phyloP scores from a whole-genome alignment of 139 green algal genomes.

The Picochlorum sp. region DNA sequence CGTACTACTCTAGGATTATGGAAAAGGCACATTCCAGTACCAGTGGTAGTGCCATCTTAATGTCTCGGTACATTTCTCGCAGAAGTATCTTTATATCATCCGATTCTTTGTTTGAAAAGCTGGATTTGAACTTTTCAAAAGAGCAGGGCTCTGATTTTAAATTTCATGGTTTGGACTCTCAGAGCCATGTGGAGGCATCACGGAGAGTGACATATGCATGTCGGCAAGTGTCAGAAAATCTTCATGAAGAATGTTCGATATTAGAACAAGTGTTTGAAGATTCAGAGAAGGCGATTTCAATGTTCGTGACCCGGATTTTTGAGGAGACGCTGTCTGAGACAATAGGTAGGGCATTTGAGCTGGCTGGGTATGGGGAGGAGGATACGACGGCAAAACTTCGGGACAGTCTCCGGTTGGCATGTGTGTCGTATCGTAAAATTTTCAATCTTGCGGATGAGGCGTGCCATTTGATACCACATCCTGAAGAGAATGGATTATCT shows the following conservation, averaged over 20 bases:
- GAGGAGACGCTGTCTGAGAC: conserved; percentile 48
- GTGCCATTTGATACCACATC: conserved; percentile 5
- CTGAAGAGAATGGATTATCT: not conserved
- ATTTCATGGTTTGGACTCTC: not conserved
- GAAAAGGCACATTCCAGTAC: conserved; percentile 12
- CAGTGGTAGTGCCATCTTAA: conserved; percentile 3
- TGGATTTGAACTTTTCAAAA: not conserved
- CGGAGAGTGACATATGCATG: conserved; percentile 28
- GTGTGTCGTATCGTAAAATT: conserved; percentile 40
- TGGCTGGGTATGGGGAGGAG: conserved; percentile 17
- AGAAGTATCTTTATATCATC: conserved; percentile 39
- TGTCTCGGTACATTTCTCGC: conserved; percentile 46
- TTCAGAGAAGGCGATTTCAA: conserved; percentile 23
- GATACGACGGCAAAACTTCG: conserved; percentile 17
- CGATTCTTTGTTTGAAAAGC: conserved; percentile 10
- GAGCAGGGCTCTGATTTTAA: not conserved
- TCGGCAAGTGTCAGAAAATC: conserved; percentile 26
- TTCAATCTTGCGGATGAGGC: conserved; percentile 24
- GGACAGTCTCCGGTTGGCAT: conserved; percentile 37
- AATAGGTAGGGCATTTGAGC: conserved; percentile 22
- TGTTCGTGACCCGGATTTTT: conserved; percentile 45
- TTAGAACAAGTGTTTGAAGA: conserved; percentile 46
- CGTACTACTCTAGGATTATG: conserved; percentile 56
- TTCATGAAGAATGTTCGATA: conserved; percentile 43
- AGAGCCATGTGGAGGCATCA: conserved; percentile 10